These are phyloP conservation scores for Beta corolliflora DNA, from an alignment of 179 eudicot genomes.

Conservation along the genomic window DNA sequence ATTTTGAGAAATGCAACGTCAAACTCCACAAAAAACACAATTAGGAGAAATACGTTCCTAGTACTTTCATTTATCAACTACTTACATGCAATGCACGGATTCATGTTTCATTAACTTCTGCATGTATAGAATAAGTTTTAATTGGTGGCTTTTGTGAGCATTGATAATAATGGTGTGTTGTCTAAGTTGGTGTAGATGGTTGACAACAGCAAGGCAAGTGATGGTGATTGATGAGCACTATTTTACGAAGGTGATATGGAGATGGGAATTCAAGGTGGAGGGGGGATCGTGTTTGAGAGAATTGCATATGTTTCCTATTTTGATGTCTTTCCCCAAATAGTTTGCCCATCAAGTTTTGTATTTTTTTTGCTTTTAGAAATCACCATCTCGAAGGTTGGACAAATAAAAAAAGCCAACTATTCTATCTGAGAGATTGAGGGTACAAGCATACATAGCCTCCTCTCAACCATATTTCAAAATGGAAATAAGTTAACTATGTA, in stretches of 20 bases:
- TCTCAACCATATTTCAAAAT: neutral
- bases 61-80: neutral
- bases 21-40: neutral
- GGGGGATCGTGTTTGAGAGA: neutral
- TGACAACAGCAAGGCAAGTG: neutral
- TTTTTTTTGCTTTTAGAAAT: neutral
- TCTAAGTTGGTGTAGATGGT: neutral
- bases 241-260: neutral
- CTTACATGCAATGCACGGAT: too few relatives aligned
- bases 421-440: neutral
- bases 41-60: neutral
- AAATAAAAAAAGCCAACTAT: neutral
- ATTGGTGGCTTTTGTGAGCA: neutral
- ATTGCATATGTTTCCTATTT: neutral
- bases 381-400: neutral
- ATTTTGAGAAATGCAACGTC: neutral
- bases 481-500: neutral
- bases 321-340: neutral
- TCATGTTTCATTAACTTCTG: neutral
- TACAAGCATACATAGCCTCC: neutral
- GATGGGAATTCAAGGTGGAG: neutral
- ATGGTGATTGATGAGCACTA: neutral
- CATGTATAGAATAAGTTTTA: neutral
- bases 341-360: neutral
- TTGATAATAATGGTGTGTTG: neutral